Conservation (phyloP, 495 filamentous ascomycete genomes). For the Pseudomonodictys pantanalensis region DNA sequence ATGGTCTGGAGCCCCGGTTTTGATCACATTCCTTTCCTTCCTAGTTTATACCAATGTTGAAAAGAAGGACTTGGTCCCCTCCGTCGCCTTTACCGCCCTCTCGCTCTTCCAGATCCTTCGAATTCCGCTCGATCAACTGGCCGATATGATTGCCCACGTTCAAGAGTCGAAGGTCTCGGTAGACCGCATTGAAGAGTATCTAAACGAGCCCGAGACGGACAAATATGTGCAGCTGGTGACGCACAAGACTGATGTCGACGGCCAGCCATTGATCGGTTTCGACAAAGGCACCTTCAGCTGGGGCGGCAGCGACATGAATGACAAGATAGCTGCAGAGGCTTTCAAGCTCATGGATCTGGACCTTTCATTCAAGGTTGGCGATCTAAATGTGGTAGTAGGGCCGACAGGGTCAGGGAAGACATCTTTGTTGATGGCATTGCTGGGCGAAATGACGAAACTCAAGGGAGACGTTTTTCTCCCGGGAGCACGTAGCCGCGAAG, state of each 20-base stretch:
- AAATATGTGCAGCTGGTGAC: conserved; percentile 85
- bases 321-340: conserved; percentile 57
- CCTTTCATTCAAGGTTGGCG: conserved; percentile 70
- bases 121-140: conserved; percentile 90
- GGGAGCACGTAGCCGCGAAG: conserved; percentile 75
- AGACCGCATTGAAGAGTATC: conserved; percentile 92
- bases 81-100: conserved; percentile 92
- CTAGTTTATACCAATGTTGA: conserved; percentile 89
- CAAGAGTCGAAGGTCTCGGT: conserved; percentile 97
- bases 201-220: conserved; percentile 92
- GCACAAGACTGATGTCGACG: conserved; percentile 57
- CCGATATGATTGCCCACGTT: conserved; percentile 98
- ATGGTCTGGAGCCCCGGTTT: conserved; percentile 92
- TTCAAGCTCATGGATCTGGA: conserved; percentile 83
- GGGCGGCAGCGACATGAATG: conserved; percentile 67
- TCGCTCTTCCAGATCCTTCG: conserved; percentile 95
- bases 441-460: conserved; percentile 93
- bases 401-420: conserved; percentile 95
- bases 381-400: conserved; percentile 87
- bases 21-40: conserved; percentile 97
- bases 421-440: conserved; percentile 88
- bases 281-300: conserved; percentile 81
- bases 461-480: conserved; percentile 80
- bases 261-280: conserved; percentile 73
- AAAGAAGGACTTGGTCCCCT: conserved; percentile 83